Conservation (phyloP, 331 rosid genomes). For the Quercus lobata region DNA sequence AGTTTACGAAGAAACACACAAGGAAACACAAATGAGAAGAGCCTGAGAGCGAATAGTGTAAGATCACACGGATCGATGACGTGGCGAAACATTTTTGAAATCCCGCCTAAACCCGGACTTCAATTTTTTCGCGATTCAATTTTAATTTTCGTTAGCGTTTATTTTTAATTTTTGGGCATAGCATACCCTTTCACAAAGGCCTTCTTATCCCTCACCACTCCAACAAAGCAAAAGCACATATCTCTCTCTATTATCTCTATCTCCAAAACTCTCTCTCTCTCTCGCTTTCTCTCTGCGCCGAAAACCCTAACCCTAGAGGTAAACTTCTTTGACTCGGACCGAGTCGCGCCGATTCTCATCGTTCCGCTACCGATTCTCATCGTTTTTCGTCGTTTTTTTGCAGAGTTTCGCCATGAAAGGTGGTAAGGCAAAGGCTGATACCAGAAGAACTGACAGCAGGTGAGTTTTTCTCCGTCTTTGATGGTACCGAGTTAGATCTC, state of each 20-base stretch:
- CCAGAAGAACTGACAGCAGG: conserved; percentile 49
- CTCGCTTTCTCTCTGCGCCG: not conserved
- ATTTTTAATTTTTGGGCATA: conserved; percentile 11
- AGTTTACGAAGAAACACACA: conserved; percentile 44
- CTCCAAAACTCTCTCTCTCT: not conserved
- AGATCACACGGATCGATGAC: conserved; percentile 52
- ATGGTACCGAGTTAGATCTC: conserved; percentile 11
- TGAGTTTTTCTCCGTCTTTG: conserved; percentile 2
- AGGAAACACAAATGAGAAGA: conserved; percentile 50
- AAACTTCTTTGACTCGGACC: conserved; percentile 13
- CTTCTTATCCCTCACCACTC: conserved; percentile 20
- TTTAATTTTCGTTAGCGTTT: conserved; percentile 13
- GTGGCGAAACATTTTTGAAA: conserved; percentile 47
- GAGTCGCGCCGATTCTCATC: conserved; percentile 1
- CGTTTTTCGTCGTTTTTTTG: not conserved
- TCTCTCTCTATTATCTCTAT: not conserved
- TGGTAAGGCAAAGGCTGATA: conserved; percentile 59
- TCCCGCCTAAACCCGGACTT: conserved; percentile 92
- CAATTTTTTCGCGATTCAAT: conserved; percentile 36
- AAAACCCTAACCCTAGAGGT: conserved; percentile 29
- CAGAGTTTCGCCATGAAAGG: conserved; percentile 49
- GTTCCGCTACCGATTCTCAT: conserved; percentile 5
- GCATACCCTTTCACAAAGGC: conserved; percentile 11
- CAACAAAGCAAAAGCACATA: conserved; percentile 21
- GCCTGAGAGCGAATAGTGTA: not conserved